phyloP scores from a whole-genome alignment of 2,329 filamentous ascomycete species.

The Plenodomus tracheiphilus region DNA sequence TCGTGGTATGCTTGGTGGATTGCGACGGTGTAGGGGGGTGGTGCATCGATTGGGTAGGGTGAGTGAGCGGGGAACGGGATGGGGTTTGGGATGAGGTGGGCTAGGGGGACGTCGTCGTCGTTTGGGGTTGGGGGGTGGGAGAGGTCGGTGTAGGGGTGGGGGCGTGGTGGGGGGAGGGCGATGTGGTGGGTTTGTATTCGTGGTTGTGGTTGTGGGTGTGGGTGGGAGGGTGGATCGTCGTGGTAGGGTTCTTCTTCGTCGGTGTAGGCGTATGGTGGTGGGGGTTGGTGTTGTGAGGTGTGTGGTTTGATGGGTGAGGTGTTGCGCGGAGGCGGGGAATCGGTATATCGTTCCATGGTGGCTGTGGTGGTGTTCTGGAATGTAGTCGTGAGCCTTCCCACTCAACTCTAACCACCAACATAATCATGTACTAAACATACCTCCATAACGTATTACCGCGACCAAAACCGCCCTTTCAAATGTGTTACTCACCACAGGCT shows the following conservation, averaged over 20 bases:
- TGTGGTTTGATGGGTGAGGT: background rate
- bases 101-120: slow-evolving; percentile 35
- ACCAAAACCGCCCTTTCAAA: background rate
- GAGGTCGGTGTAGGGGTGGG: slow-evolving; percentile 9
- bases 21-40: slow-evolving; percentile 30
- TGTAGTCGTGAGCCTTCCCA: background rate
- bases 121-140: slow-evolving; percentile 5
- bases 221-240: slow-evolving; percentile 8
- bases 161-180: background rate
- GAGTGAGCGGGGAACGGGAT: slow-evolving; percentile 3
- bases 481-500: too few relatives aligned
- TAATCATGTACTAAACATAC: background rate
- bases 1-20: slow-evolving; percentile 31
- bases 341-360: slow-evolving; percentile 1
- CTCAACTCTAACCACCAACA: background rate
- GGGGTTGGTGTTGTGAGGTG: background rate
- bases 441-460: slow-evolving; percentile 1
- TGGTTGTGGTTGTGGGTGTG: background rate
- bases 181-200: slow-evolving; percentile 1
- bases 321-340: background rate
- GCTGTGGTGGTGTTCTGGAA: slow-evolving; percentile 2
- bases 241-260: slow-evolving; percentile 4
- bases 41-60: slow-evolving; percentile 28
- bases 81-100: slow-evolving; percentile 22
- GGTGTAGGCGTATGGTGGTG: background rate